Evolutionary conservation across 108 stramenopile species (phyloP).

Genomic region (Phaeodactylum tricornutum): DNA sequence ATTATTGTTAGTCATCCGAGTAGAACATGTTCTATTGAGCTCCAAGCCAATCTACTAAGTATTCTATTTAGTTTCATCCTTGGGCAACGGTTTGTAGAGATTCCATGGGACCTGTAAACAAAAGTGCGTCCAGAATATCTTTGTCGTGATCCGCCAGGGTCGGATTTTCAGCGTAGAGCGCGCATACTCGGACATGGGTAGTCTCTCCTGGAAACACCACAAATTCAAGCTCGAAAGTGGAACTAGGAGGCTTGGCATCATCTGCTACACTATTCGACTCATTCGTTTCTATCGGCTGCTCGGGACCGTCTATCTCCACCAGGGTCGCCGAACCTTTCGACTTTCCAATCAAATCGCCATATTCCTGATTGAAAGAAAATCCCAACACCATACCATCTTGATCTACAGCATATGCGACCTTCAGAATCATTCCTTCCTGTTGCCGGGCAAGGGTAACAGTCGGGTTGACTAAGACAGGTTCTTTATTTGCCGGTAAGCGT

Average conservation of each 20-base stretch:
- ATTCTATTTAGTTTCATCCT: too few relatives aligned
- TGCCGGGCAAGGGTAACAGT: conserved; percentile 25
- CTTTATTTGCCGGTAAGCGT: conserved; percentile 15
- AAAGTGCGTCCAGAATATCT: conserved; percentile 4
- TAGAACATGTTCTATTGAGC: too few relatives aligned
- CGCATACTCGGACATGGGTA: conserved; percentile 1
- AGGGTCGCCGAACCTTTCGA: neutral
- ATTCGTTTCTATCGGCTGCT: neutral
- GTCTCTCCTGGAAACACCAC: conserved; percentile 11
- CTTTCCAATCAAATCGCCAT: conserved; percentile 4
- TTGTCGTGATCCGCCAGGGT: neutral
- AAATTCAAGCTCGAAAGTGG: conserved; percentile 1
- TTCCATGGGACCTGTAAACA: neutral
- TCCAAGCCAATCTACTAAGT: too few relatives aligned
- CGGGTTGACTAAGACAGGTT: conserved; percentile 48
- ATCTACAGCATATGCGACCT: conserved; percentile 73
- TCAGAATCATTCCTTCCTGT: conserved; percentile 33
- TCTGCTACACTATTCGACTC: neutral
- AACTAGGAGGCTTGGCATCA: neutral
- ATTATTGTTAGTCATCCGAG: too few relatives aligned
- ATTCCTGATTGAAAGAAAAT: conserved; percentile 32
- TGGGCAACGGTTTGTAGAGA: too few relatives aligned
- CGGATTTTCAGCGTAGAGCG: conserved; percentile 11
- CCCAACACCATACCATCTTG: conserved; percentile 63
- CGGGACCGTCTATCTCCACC: neutral